Conservation (phyloP, 495 filamentous ascomycete species). For the Aspergillus leporis region DNA sequence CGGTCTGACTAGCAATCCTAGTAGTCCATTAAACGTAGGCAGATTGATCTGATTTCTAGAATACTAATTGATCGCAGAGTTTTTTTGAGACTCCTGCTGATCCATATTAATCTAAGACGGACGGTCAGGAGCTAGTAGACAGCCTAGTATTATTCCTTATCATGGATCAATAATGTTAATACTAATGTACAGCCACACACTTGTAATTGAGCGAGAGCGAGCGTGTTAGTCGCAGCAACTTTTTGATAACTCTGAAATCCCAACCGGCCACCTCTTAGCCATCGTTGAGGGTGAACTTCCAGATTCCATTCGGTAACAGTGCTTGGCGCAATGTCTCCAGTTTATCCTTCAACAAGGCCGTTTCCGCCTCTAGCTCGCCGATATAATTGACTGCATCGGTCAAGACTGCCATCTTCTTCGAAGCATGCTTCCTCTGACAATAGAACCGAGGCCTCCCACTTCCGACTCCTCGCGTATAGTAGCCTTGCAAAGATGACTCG, state of each 20-base stretch:
- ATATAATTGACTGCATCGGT: constrained; percentile 6
- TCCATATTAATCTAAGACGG: too few relatives aligned
- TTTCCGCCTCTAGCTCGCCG: neutral
- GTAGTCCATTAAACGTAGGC: too few relatives aligned
- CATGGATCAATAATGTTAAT: neutral
- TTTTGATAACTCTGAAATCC: neutral
- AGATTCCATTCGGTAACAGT: constrained; percentile 4
- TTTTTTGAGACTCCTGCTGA: too few relatives aligned
- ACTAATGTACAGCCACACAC: neutral
- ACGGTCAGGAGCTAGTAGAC: too few relatives aligned
- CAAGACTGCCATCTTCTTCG: constrained; percentile 6
- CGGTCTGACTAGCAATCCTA: too few relatives aligned
- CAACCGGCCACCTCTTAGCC: neutral
- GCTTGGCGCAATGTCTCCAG: constrained; percentile 5
- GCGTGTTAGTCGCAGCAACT: neutral
- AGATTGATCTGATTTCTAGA: too few relatives aligned
- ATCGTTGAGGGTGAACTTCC: constrained; percentile 7
- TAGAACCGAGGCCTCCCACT: neutral
- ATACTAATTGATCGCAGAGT: too few relatives aligned
- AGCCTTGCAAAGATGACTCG: neutral
- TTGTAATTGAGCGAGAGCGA: neutral
- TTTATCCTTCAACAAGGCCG: neutral
- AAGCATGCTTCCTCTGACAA: constrained; percentile 3
- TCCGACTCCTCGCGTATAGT: neutral
- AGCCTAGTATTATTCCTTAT: neutral